Conservation (phyloP, 2,329 filamentous ascomycete genomes). For the Trichoderma guizhouense region DNA sequence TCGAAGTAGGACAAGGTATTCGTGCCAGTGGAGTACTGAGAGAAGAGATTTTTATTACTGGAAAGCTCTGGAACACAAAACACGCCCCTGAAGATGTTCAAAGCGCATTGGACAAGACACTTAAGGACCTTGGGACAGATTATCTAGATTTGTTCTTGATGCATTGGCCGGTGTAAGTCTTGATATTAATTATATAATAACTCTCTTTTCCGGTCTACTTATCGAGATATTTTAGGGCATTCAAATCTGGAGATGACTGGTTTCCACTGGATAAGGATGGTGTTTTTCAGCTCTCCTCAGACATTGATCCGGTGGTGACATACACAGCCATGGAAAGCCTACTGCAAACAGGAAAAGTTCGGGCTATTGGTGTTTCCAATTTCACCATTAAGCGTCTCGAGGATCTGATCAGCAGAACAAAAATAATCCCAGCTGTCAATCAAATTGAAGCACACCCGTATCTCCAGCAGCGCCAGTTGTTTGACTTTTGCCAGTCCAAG, state of each 20-base stretch:
- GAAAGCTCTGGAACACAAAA: constrained; percentile 79
- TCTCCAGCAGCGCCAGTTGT: constrained; percentile 73
- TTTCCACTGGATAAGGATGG: neutral
- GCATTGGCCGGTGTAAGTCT: constrained; percentile 57
- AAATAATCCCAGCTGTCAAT: constrained; percentile 68
- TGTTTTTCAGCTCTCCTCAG: neutral
- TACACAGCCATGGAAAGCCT: constrained; percentile 68
- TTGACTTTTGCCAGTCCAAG: constrained; percentile 68
- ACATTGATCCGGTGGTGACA: neutral
- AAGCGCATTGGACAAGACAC: constrained; percentile 57
- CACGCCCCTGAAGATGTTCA: constrained; percentile 60
- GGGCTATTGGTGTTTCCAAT: constrained; percentile 83
- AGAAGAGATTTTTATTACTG: constrained; percentile 67
- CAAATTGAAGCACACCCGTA: constrained; percentile 80
- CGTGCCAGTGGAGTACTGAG: constrained; percentile 60
- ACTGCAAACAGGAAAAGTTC: constrained; percentile 64
- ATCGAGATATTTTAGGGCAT: constrained; percentile 68
- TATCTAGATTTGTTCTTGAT: constrained; percentile 71
- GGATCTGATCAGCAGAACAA: constrained; percentile 64
- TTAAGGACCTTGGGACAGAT: constrained; percentile 59
- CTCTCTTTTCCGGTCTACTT: constrained; percentile 36
- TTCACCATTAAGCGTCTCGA: constrained; percentile 79
- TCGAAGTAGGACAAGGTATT: constrained; percentile 64
- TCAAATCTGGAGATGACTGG: constrained; percentile 81
- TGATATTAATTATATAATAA: neutral